phyloP scores from a whole-genome alignment of 2,329 filamentous ascomycete genomes.

The Neurospora crassa region DNA sequence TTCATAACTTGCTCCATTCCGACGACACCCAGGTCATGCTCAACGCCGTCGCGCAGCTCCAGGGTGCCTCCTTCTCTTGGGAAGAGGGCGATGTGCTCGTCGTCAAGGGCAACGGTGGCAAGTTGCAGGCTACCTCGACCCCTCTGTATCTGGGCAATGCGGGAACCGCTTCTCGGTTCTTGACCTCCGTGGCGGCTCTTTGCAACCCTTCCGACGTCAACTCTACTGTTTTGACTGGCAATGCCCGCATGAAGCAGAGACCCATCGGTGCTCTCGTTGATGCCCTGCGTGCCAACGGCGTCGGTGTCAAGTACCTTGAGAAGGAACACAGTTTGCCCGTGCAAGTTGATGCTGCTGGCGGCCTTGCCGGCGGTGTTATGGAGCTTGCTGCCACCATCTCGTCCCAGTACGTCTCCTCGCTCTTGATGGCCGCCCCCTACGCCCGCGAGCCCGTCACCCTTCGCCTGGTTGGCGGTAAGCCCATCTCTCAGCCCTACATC shows the following conservation, averaged over 20 bases:
- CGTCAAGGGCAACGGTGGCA: constrained; percentile 83
- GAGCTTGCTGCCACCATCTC: constrained; percentile 91
- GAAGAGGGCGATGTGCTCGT: constrained; percentile 89
- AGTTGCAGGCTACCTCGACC: constrained; percentile 63
- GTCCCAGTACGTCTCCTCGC: constrained; percentile 96
- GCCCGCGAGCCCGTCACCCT: constrained; percentile 89
- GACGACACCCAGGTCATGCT: constrained; percentile 98
- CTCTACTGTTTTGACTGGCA: constrained; percentile 80
- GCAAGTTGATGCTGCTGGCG: constrained; percentile 70
- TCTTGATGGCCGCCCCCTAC: constrained; percentile 94
- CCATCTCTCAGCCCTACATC: constrained; percentile 94
- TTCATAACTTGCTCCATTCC: constrained; percentile 89
- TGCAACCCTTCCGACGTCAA: constrained; percentile 56
- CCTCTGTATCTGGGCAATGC: constrained; percentile 92
- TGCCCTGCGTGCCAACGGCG: constrained; percentile 76
- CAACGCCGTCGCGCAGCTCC: constrained; percentile 74
- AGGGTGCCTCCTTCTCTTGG: constrained; percentile 85
- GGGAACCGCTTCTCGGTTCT: constrained; percentile 87
- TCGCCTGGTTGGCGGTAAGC: constrained; percentile 87
- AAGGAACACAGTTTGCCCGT: constrained; percentile 76
- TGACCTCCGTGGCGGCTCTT: constrained; percentile 84
- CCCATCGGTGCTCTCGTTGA: constrained; percentile 92
- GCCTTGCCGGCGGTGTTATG: constrained; percentile 78
- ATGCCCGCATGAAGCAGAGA: constrained; percentile 89
- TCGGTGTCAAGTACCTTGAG: constrained; percentile 79